Evolutionary conservation across 1,284 basidiomycete species (phyloP), one percentile per base, ranked within the genome.

Genomic region (Apiotrichum veenhuisii): DNA sequence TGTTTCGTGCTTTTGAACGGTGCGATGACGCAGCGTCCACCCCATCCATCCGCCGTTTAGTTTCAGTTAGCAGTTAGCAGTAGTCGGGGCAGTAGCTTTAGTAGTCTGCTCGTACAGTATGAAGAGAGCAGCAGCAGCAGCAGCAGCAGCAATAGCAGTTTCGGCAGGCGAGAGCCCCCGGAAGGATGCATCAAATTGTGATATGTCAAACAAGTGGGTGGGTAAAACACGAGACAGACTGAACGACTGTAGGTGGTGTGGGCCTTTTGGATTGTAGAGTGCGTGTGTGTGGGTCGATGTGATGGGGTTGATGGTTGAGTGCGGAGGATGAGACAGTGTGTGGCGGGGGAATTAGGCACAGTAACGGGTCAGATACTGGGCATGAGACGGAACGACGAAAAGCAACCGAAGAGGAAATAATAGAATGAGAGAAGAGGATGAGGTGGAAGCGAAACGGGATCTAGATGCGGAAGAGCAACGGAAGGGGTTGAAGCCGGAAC

Each of bases 141-240:
- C 37, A 38, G 37, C 37, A n/a, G 37, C 15, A 38, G 37, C 8
- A 38, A 43, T 2, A 43, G 41, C 22, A 30, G 14, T 42, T 11
- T 27, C 18, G 25, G 14, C 42, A 33, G 43, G 26, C 22, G 15
- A 23, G n/a, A n/a, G 27, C 45, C 53, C 53, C 53, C 15, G 54
- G 41, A 38, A 47, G 54, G 47, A 56, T 38, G 38, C 38, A 56
- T 54, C 52, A 54, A 10, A 9, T 7, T 56, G 55, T 50, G 48
- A 50, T 25, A 38, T 52, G 40, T 36, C 42, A 33, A 52, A 22
- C n/a, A 47, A 20, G 36, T 9, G 36, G 20, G 18, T 9, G 20
- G n/a, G 5, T n/a, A n/a, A n/a, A n/a, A n/a, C n/a, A n/a, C n/a
- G n/a, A n/a, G n/a, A n/a, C n/a, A n/a, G n/a, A n/a, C n/a, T n/a